Base-by-base conservation (phyloP, 148 eudicot genomes). In the Dysphania ambrosioides region DNA sequence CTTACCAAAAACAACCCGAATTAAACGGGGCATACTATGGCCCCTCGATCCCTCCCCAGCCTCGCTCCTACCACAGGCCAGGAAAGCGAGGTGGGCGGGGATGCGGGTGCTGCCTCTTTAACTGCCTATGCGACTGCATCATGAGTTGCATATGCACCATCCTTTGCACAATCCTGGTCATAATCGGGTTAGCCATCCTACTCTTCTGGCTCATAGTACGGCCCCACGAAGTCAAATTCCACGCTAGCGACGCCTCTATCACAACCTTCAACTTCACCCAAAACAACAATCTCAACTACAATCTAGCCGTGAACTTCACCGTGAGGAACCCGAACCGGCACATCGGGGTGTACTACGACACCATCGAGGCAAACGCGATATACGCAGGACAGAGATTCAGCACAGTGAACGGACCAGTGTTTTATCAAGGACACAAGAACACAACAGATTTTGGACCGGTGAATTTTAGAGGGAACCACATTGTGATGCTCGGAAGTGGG, bases 11-110 rank as follows among this genome's bases (percentile, higher is more conserved):
- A 41, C 96, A 91, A 40, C 83, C 91, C 18, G 87, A 88, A 24
- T 69, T 92, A 4, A 92, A 92, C 81, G 95, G 95, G 9, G 94
- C 89, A 64, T 92, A 86, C 81, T 92, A 92, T 75, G 97, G 93
- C 79, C 97, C 97, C 1, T 74, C 93, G 3, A 76, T 89, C 35
- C 96, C 90, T 4, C 90, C 88, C 8, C 88, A 85, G 27, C 78
- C 78, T 1, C 64, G 73, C 13, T 27, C 79, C 62, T 88, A 84
- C 82, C 78, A 88, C 79, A 85, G 91, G 32, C 96, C 84, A 24
- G 73, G 88, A 26, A 77, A 18, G 21, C 59, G 83, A 5, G 72
- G 82, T 32, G 73, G 80, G 2, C 16, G 82, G 12, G 79, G 79
- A 3, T 61, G 89, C 27, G 77, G 83, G 41, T 73, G 93, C 72